phyloP scores from a whole-genome alignment of 768 basidiomycete genomes.

The Rickenella mellea region DNA sequence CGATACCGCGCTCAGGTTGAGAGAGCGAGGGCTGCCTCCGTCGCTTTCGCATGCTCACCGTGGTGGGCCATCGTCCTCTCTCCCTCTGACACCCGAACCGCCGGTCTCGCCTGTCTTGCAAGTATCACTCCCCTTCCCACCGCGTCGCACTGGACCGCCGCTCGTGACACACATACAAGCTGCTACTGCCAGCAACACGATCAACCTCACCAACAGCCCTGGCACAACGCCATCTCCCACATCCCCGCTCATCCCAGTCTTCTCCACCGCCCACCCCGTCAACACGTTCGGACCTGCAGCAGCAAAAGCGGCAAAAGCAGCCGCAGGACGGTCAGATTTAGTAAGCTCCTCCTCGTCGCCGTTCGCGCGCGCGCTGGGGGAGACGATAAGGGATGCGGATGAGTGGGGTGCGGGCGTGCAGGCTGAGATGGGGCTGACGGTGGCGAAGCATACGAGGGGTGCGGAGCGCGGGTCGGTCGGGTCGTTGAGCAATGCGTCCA shows the following conservation, averaged over 20 bases:
- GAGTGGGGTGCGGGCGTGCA: not conserved
- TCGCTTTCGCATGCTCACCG: too few species aligned
- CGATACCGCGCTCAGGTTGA: too few species aligned
- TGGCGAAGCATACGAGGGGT: not conserved
- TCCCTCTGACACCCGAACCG: not conserved
- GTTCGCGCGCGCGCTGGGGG: constrained; percentile 5
- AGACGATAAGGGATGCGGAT: constrained; percentile 6
- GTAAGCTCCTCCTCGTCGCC: constrained; percentile 7
- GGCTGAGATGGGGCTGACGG: not conserved
- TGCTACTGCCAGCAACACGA: constrained; percentile 1
- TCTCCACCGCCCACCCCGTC: constrained; percentile 35
- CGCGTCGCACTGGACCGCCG: constrained; percentile 19
- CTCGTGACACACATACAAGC: too few species aligned
- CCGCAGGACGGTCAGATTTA: constrained; percentile 1
- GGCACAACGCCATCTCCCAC: constrained; percentile 3
- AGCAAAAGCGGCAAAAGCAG: constrained; percentile 1
- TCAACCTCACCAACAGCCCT: not conserved
- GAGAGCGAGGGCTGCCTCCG: too few species aligned
- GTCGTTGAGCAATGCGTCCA: constrained; percentile 22
- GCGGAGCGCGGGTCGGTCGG: constrained; percentile 7
- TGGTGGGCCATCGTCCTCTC: constrained; percentile 1
- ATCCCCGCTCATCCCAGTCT: constrained; percentile 41
- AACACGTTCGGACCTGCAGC: constrained; percentile 28
- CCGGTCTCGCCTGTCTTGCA: constrained; percentile 12
- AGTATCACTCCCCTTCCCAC: constrained; percentile 30